These are phyloP conservation scores for Ustilago loliicola DNA, from an alignment of 1,284 basidiomycete species.

Conservation along the genomic window DNA sequence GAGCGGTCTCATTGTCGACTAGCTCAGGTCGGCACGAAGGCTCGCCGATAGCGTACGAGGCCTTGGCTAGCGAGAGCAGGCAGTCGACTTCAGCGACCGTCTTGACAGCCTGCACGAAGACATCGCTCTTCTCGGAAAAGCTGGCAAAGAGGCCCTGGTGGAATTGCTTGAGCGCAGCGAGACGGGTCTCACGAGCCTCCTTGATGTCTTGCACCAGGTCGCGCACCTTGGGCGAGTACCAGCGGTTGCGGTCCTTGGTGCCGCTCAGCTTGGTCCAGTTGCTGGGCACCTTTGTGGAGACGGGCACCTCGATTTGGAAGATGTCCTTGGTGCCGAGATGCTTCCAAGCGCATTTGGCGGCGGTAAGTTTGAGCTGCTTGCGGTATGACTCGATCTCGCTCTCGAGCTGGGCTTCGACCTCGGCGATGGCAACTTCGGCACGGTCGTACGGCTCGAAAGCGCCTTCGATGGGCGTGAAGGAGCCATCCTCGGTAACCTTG, in stretches of 20 bases:
- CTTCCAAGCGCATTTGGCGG: constrained; percentile 63
- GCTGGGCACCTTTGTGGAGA: constrained; percentile 62
- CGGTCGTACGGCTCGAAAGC: constrained; percentile 61
- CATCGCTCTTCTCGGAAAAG: constrained; percentile 82
- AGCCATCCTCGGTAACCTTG: constrained; percentile 60
- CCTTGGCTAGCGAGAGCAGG: constrained; percentile 89
- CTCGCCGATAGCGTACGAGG: constrained; percentile 88
- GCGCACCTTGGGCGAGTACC: constrained; percentile 65
- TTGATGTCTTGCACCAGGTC: constrained; percentile 68
- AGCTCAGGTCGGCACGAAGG: constrained; percentile 92
- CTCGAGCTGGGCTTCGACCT: constrained; percentile 62
- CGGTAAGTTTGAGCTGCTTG: constrained; percentile 54
- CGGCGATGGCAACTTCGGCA: constrained; percentile 52
- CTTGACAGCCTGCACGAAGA: constrained; percentile 70
- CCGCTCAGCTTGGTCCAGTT: constrained; percentile 65
- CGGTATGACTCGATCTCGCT: constrained; percentile 53
- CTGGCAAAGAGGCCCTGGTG: constrained; percentile 75
- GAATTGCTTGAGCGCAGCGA: constrained; percentile 67
- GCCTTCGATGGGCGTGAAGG: constrained; percentile 61
- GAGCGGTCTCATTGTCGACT: constrained; percentile 82
- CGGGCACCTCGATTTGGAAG: constrained; percentile 68
- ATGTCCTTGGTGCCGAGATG: constrained; percentile 70
- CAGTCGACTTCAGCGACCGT: constrained; percentile 91
- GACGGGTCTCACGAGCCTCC: constrained; percentile 67
- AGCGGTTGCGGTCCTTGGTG: constrained; percentile 67